These are phyloP conservation scores for Neonectria neomacrospora DNA, from an alignment of 2,329 filamentous ascomycete genomes.

Conservation along the genomic window DNA sequence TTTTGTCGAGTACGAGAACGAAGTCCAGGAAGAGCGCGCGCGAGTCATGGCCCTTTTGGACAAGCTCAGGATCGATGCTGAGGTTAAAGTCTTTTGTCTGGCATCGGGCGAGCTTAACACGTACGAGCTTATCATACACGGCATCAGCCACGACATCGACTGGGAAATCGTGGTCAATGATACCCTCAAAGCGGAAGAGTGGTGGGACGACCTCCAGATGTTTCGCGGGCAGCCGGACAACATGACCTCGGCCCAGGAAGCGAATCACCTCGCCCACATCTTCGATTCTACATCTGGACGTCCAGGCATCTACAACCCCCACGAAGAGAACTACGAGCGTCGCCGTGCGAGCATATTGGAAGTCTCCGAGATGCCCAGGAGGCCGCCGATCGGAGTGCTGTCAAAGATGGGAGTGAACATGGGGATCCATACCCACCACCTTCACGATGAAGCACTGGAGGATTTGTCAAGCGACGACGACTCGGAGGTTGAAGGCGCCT, in stretches of 20 bases:
- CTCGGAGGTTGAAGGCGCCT: slow-evolving; percentile 48
- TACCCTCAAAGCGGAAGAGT: slow-evolving; percentile 76
- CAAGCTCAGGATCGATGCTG: slow-evolving; percentile 83
- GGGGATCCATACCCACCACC: slow-evolving; percentile 79
- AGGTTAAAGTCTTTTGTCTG: slow-evolving; percentile 84
- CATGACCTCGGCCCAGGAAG: slow-evolving; percentile 56
- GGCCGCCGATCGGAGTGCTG: slow-evolving; percentile 63
- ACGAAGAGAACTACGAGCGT: slow-evolving; percentile 47
- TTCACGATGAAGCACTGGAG: slow-evolving; percentile 71
- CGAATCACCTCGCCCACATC: slow-evolving; percentile 56
- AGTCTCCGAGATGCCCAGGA: slow-evolving; percentile 70
- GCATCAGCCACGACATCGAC: slow-evolving; percentile 64
- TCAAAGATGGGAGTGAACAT: slow-evolving; percentile 72
- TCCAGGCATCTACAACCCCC: slow-evolving; percentile 57
- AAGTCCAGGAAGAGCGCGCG: slow-evolving; percentile 81
- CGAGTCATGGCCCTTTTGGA: slow-evolving; percentile 79
- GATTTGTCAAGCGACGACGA: slow-evolving; percentile 48
- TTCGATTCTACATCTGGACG: slow-evolving; percentile 56
- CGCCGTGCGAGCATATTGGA: slow-evolving; percentile 65
- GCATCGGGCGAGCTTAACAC: slow-evolving; percentile 76
- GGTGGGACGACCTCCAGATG: slow-evolving; percentile 82
- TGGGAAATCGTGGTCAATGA: slow-evolving; percentile 71
- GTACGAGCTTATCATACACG: slow-evolving; percentile 84
- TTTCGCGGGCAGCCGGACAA: slow-evolving; percentile 56
- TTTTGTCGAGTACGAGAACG: slow-evolving; percentile 89